Evolutionary conservation across 2,329 filamentous ascomycete species (phyloP), one percentile per base, ranked within the genome.

Genomic region (Ceratocystis alfenasii): DNA sequence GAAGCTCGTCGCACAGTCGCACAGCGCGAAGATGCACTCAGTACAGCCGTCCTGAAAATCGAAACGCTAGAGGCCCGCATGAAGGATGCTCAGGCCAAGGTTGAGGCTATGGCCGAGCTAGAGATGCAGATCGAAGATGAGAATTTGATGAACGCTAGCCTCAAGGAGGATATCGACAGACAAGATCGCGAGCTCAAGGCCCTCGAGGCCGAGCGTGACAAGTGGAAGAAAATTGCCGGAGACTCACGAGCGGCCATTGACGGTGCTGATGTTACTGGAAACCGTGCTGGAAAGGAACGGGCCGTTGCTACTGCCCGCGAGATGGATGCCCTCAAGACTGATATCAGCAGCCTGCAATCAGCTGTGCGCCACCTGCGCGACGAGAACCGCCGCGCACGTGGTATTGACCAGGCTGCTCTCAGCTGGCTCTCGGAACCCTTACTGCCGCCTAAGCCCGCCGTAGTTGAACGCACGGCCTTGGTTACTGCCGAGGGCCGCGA

Each of bases 11-110:
- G 87, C 65, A 80, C 83, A 2, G 81, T 90, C 66, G 85, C 87
- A 1, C 82, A 87, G 69, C 86, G 87, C 69, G 90, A 96, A 70
- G 89, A 92, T 73, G 86, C 87, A 45, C 83, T 95, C 64, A 91
- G 95, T 74, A 93, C 95, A 67, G 83, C 89, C 28, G 83, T 87
- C n/a, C 87, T 96, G 70, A 92, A 94, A 75, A 95, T 96, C 70
- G 93, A 96, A 75, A 89, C 94, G 50, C 84, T 97, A 46, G 89
- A 95, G 74, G 89, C 89, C 6, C 83, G 90, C 66, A 92, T 94
- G 86, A 85, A 87, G 67, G 91, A 95, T 72, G 89, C 89, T 5
- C 85, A 86, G 69, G 85, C 88, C 73, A 92, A 93, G 75, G 84
- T 88, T 15, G 83, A 85, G 63, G 81, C 81, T 64, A 88, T 90